Percentiles rank a stretch among this genome's conserved stretches.
Evolutionary conservation across 257 asterid genomes (phyloP).

Genomic region (Catharanthus roseus): DNA sequence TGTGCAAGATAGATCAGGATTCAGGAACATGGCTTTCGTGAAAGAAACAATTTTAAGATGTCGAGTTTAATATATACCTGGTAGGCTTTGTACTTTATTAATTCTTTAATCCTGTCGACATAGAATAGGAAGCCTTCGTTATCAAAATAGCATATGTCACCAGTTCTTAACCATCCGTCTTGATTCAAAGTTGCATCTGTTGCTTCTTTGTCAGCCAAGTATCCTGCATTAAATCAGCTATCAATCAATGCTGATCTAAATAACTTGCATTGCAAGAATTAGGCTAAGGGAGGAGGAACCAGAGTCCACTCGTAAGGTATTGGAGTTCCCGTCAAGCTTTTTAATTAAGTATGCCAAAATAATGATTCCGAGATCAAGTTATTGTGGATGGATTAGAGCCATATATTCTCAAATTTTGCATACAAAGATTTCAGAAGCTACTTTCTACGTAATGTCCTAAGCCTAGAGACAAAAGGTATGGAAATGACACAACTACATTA

Average conservation of each 20-base stretch:
- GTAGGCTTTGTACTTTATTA: constrained; percentile 56
- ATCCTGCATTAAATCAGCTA: constrained; percentile 29
- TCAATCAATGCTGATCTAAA: not conserved
- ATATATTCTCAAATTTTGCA: not conserved
- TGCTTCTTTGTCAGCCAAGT: constrained; percentile 50
- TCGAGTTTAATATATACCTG: constrained; percentile 32
- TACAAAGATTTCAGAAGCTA: not conserved
- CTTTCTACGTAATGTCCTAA: not conserved
- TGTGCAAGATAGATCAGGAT: not conserved
- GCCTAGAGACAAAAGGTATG: not conserved
- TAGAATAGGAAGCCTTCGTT: constrained; percentile 39
- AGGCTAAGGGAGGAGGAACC: not conserved
- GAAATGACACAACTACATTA: constrained; percentile 6
- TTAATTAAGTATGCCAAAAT: not conserved
- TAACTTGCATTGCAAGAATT: not conserved
- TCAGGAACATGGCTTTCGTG: no score
- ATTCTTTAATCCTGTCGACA: constrained; percentile 57
- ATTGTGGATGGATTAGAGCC: not conserved
- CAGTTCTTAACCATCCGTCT: constrained; percentile 60
- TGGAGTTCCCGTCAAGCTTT: not conserved
- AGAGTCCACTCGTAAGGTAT: not conserved
- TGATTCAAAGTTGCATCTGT: constrained; percentile 41
- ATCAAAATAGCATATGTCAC: constrained; percentile 55
- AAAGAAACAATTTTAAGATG: not conserved
- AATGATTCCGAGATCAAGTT: not conserved